A percentile compares a stretch with the other conserved stretches of the same genome.
These are phyloP conservation scores for Trichopus zeylanicus DNA, from an alignment of 116 monocot genomes.

Conservation along the genomic window DNA sequence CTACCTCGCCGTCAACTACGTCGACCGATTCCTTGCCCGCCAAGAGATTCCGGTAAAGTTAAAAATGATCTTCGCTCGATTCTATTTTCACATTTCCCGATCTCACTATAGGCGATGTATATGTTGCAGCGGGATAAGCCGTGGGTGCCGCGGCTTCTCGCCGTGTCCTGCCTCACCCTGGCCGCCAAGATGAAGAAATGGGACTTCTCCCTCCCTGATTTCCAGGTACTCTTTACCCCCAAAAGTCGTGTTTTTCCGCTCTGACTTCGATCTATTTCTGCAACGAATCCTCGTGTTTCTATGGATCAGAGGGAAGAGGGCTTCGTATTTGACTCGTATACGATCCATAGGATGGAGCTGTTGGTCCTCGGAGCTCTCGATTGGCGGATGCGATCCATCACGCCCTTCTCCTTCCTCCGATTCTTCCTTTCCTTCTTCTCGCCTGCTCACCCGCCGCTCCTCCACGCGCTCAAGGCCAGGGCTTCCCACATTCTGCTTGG, in stretches of 20 bases:
- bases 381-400: constrained; percentile 93
- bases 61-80: not conserved
- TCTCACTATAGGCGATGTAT: not conserved
- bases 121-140: constrained; percentile 47
- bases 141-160: constrained; percentile 63
- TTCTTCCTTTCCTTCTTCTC: constrained; percentile 63
- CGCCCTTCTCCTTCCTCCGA: constrained; percentile 76
- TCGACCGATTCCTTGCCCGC: constrained; percentile 72
- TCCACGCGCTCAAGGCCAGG: constrained; percentile 43
- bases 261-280: not conserved
- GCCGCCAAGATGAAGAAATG: constrained; percentile 78
- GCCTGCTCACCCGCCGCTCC: constrained; percentile 22
- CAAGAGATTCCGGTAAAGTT: constrained; percentile 8
- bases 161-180: constrained; percentile 68
- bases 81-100: not conserved
- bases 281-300: not conserved
- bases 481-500: constrained; percentile 45
- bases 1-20: constrained; percentile 79
- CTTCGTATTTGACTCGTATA: constrained; percentile 45
- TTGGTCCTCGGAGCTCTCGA: constrained; percentile 54
- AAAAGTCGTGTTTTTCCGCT: not conserved
- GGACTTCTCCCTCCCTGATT: constrained; percentile 30
- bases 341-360: constrained; percentile 75
- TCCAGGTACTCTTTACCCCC: constrained; percentile 32
- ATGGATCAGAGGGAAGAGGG: constrained; percentile 39